Evolutionary conservation across 116 monocot species (phyloP), one percentile per base, ranked within the genome.

Genomic region (Phalaenopsis hybrid): DNA sequence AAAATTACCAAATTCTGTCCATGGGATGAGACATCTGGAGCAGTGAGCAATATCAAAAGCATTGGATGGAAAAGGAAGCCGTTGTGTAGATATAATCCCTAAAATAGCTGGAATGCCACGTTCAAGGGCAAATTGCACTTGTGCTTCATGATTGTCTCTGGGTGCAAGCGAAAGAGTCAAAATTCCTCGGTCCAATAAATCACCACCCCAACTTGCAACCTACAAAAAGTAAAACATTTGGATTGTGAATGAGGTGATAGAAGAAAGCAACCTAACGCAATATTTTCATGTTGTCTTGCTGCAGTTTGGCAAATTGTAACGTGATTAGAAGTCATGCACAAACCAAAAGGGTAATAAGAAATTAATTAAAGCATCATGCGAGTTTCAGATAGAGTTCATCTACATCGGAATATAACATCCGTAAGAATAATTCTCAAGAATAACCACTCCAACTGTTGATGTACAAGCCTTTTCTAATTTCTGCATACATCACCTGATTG

Each of bases 1-100:
- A 13, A n/a, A 75, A n/a, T 20, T 75, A 75, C 75, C 75, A 48
- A 20, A 46, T 44, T 46, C 45, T 46, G 44, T 83, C 90, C 90
- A 90, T 1, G 85, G 87, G 76, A 90, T 85, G 79, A 90, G 87
- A 83, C 90, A 90, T 11, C 90, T 82, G 4, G 90, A 87, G 85
- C 90, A 90, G 70, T 90, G 90, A 17, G 90, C 90, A 85, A 90
- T 90, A 87, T 90, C 90, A 78, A 90, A 90, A 44, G 90, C 83
- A 73, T 87, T 78, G 0, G 90, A 85, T 0, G 90, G 90, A 81
- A 87, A 90, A 0, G 90, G 83, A 68, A 90, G 87, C 48, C 90
- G 87, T 70, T 87, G 85, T 25, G 87, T 85, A 12, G 90, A 84
- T 44, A 90, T 77, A 1, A 90, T 85, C 23, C 90, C 90, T 74